Evolutionary conservation across 2,329 filamentous ascomycete species (phyloP).

Genomic region (Monosporascus sp.): DNA sequence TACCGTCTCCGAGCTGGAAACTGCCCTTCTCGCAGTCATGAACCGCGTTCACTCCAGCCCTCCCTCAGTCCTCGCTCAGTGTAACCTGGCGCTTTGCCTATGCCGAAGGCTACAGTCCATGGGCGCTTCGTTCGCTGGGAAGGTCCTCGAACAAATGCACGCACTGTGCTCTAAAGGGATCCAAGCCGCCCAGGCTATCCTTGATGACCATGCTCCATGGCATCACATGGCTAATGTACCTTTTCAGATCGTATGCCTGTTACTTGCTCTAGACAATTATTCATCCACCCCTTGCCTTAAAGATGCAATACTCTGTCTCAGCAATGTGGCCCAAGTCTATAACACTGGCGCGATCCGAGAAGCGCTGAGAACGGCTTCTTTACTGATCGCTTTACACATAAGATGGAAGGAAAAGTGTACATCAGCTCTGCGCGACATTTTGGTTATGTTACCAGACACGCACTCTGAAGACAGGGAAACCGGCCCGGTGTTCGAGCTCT

Average conservation of each 20-base stretch:
- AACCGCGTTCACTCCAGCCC: slow-evolving; percentile 33
- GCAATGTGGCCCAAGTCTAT: slow-evolving; percentile 35
- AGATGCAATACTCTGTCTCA: slow-evolving; percentile 44
- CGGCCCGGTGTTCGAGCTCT: background rate
- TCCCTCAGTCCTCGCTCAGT: slow-evolving; percentile 42
- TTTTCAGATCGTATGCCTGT: slow-evolving; percentile 51
- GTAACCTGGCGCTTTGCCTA: slow-evolving; percentile 50
- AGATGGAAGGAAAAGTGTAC: slow-evolving; percentile 41
- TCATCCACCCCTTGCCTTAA: slow-evolving; percentile 41
- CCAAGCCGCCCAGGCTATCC: slow-evolving; percentile 39
- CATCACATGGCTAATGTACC: slow-evolving; percentile 56
- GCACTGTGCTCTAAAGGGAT: slow-evolving; percentile 39
- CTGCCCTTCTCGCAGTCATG: slow-evolving; percentile 35
- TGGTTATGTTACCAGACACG: background rate
- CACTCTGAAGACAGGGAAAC: background rate
- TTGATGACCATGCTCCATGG: slow-evolving; percentile 43
- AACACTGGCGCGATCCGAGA: slow-evolving; percentile 44
- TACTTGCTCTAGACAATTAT: slow-evolving; percentile 49
- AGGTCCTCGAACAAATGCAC: slow-evolving; percentile 41
- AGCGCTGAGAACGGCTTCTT: slow-evolving; percentile 47
- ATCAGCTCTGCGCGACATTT: background rate
- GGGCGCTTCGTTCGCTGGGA: slow-evolving; percentile 37
- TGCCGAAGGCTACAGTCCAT: slow-evolving; percentile 48
- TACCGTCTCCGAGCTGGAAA: slow-evolving; percentile 35
- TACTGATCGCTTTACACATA: slow-evolving; percentile 48